These are phyloP conservation scores for Phytophthora fragariae DNA, from an alignment of 352 stramenopile species.

Conservation along the genomic window DNA sequence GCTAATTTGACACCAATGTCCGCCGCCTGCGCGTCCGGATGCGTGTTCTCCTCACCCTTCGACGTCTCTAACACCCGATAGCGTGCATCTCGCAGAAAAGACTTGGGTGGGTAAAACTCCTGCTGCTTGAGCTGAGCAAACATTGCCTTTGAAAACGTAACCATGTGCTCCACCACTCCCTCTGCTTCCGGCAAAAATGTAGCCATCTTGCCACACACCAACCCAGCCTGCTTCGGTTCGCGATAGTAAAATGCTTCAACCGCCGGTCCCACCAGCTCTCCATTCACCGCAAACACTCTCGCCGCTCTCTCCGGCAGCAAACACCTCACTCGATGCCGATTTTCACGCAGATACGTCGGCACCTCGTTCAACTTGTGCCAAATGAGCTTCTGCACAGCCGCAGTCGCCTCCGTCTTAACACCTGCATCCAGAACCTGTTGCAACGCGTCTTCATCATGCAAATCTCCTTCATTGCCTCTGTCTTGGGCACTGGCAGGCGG, in stretches of 20 bases:
- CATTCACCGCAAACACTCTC: constrained; percentile 36
- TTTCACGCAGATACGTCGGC: constrained; percentile 51
- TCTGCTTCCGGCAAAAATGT: constrained; percentile 44
- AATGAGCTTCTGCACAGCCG: constrained; percentile 53
- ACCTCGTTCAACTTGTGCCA: constrained; percentile 51
- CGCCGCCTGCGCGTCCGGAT: constrained; percentile 41
- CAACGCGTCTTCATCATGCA: constrained; percentile 47
- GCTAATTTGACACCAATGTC: constrained; percentile 82
- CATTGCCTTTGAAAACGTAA: constrained; percentile 84
- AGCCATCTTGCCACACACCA: constrained; percentile 65
- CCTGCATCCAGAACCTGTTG: constrained; percentile 33
- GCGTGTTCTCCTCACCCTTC: constrained; percentile 14
- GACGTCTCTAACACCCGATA: constrained; percentile 25
- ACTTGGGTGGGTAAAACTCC: constrained; percentile 68
- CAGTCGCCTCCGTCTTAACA: constrained; percentile 38
- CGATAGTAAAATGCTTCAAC: constrained; percentile 85
- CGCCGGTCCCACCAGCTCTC: constrained; percentile 48
- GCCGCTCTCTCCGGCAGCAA: constrained; percentile 49
- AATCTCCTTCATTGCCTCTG: constrained; percentile 15
- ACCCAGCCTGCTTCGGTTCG: constrained; percentile 55
- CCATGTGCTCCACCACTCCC: constrained; percentile 35
- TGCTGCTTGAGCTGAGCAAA: constrained; percentile 88
- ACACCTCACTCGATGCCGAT: constrained; percentile 60
- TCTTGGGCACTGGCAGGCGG: constrained; percentile 16
- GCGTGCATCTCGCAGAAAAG: constrained; percentile 49